phyloP scores from a whole-genome alignment of 352 stramenopile species.

The Phytopythium mirpurense region DNA sequence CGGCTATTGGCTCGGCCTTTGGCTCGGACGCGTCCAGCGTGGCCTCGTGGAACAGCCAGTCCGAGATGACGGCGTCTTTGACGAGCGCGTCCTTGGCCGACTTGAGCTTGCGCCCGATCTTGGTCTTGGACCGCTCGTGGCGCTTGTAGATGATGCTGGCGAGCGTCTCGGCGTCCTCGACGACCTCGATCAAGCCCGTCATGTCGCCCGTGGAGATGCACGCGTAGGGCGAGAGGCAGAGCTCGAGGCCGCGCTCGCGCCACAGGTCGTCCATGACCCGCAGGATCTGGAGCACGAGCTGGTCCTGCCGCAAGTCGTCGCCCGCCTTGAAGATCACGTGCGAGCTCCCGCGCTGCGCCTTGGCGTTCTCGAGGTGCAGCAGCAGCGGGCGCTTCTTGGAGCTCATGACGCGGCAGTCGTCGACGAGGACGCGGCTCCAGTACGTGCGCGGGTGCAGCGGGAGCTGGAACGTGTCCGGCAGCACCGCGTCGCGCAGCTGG shows the following conservation, averaged over 20 bases:
- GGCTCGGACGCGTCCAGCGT: neutral
- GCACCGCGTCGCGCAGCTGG: conserved; percentile 38
- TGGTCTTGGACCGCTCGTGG: conserved; percentile 53
- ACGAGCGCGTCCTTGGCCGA: conserved; percentile 67
- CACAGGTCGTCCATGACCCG: conserved; percentile 90
- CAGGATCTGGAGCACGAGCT: conserved; percentile 90
- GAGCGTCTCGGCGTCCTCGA: conserved; percentile 83
- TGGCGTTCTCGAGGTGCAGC: conserved; percentile 77
- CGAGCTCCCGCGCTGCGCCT: conserved; percentile 46
- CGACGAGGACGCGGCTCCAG: conserved; percentile 67
- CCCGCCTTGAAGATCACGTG: conserved; percentile 92
- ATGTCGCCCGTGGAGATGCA: conserved; percentile 86
- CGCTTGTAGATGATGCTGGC: conserved; percentile 82
- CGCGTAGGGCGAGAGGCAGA: conserved; percentile 83
- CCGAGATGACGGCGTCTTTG: conserved; percentile 50
- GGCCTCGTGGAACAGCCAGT: conserved; percentile 55
- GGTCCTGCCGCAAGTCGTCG: conserved; percentile 92
- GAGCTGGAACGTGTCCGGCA: conserved; percentile 88
- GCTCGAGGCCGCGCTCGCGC: conserved; percentile 76
- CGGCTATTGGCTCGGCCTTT: too few species aligned
- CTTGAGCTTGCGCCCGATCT: conserved; percentile 57
- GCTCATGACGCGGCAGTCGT: conserved; percentile 90
- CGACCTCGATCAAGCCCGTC: conserved; percentile 89
- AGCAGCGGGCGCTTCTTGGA: conserved; percentile 91
- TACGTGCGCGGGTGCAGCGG: conserved; percentile 83